These are phyloP conservation scores for Penicillium sp. DNA, from an alignment of 2,329 filamentous ascomycete species.

Conservation along the genomic window DNA sequence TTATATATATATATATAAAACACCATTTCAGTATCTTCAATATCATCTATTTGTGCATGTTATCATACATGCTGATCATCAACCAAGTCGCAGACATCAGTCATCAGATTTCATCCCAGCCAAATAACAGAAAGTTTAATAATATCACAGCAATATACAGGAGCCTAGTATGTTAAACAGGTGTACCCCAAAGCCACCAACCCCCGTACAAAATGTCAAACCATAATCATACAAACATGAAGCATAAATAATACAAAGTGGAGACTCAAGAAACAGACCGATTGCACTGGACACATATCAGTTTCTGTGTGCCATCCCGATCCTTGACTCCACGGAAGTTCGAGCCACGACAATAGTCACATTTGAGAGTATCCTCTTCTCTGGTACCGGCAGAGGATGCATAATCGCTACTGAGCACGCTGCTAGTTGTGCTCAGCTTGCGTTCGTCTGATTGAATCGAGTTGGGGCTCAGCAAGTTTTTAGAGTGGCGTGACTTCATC, in stretches of 20 bases:
- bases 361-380: slow-evolving; percentile 58
- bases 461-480: slow-evolving; percentile 25
- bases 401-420: slow-evolving; percentile 63
- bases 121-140: too few relatives aligned
- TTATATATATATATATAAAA: too few relatives aligned
- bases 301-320: slow-evolving; percentile 56
- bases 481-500: slow-evolving; percentile 27
- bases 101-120: too few relatives aligned
- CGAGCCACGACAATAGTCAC: slow-evolving; percentile 62
- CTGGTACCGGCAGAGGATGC: slow-evolving; percentile 45
- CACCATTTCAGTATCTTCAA: neutral
- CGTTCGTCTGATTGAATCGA: slow-evolving; percentile 31
- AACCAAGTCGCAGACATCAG: neutral
- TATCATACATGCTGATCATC: neutral
- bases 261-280: slow-evolving; percentile 28
- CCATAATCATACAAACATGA: neutral
- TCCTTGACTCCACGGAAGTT: slow-evolving; percentile 67
- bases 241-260: slow-evolving; percentile 1
- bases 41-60: neutral
- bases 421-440: slow-evolving; percentile 51
- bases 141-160: too few relatives aligned
- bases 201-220: neutral
- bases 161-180: neutral
- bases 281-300: slow-evolving; percentile 65
- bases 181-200: neutral